These are phyloP conservation scores for Capsella rubella DNA, from an alignment of 441 rosid genomes.

Conservation along the genomic window DNA sequence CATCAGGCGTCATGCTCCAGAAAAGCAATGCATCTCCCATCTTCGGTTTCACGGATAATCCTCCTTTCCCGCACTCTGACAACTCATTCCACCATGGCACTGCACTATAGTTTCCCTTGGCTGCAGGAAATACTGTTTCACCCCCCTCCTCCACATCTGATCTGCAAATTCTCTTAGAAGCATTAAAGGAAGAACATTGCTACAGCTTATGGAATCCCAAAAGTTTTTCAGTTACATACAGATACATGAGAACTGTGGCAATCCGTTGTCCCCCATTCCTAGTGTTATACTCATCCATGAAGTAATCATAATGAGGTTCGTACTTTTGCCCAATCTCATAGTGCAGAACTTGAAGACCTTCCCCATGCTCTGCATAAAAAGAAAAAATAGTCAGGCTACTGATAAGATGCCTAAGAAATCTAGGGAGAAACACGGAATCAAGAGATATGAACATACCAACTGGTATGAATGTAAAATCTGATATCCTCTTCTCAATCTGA, in stretches of 20 bases:
- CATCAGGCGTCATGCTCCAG: slow-evolving; percentile 84
- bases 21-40: slow-evolving; percentile 84
- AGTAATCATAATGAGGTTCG: slow-evolving; percentile 77
- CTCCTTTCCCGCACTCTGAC: slow-evolving; percentile 72
- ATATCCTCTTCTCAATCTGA: slow-evolving; percentile 67
- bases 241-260: slow-evolving; percentile 81
- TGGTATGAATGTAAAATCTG: slow-evolving; percentile 75
- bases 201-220: slow-evolving; percentile 9
- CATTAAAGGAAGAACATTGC: slow-evolving; percentile 25
- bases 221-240: slow-evolving; percentile 51
- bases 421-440: slow-evolving; percentile 19
- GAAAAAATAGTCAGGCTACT: background rate
- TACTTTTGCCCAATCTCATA: slow-evolving; percentile 76
- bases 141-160: slow-evolving; percentile 86
- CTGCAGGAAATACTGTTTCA: slow-evolving; percentile 75
- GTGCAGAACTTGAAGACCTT: slow-evolving; percentile 78
- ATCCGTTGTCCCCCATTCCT: slow-evolving; percentile 78
- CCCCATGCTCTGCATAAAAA: slow-evolving; percentile 62
- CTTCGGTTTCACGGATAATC: slow-evolving; percentile 74
- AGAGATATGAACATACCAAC: slow-evolving; percentile 49
- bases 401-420: slow-evolving; percentile 1
- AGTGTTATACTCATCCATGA: slow-evolving; percentile 68
- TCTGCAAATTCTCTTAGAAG: slow-evolving; percentile 47
- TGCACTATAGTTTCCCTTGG: slow-evolving; percentile 64
- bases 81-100: slow-evolving; percentile 78